Percentiles rank a stretch among this genome's conserved stretches.
These are phyloP conservation scores for Aspergillus conjunctus DNA, from an alignment of 495 filamentous ascomycete genomes.

Conservation along the genomic window DNA sequence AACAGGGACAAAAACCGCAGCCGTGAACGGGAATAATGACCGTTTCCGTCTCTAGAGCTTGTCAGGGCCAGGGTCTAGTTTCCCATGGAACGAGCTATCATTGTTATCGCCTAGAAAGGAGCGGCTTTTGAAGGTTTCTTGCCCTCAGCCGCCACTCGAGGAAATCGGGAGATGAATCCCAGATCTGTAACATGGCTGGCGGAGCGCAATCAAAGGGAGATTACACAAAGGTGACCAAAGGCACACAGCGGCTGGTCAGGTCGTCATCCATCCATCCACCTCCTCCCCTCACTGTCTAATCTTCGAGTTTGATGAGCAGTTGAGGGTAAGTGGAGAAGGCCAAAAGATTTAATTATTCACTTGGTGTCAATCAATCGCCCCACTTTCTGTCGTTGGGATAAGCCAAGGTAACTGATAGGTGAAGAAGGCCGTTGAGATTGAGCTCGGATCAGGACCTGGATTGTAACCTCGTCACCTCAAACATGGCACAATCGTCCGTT, in stretches of 20 bases:
- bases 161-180: neutral
- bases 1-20: constrained; percentile 15
- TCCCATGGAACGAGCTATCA: constrained; percentile 8
- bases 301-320: neutral
- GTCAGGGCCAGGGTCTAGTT: constrained; percentile 11
- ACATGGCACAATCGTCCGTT: too few species aligned
- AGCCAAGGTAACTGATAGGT: neutral
- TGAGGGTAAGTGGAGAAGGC: constrained; percentile 1
- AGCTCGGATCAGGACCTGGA: too few species aligned
- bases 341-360: constrained; percentile 13
- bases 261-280: neutral
- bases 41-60: constrained; percentile 23
- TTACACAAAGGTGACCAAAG: neutral
- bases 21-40: constrained; percentile 18
- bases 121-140: neutral
- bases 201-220: constrained; percentile 7
- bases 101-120: neutral
- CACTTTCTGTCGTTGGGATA: constrained; percentile 8
- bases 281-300: neutral
- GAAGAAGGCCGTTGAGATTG: too few species aligned
- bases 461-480: too few species aligned
- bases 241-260: neutral
- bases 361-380: constrained; percentile 8
- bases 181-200: constrained; percentile 7
- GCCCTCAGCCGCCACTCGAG: too few species aligned